Conservation (phyloP, 257 asterid genomes). For the Nicotiana knightiana region DNA sequence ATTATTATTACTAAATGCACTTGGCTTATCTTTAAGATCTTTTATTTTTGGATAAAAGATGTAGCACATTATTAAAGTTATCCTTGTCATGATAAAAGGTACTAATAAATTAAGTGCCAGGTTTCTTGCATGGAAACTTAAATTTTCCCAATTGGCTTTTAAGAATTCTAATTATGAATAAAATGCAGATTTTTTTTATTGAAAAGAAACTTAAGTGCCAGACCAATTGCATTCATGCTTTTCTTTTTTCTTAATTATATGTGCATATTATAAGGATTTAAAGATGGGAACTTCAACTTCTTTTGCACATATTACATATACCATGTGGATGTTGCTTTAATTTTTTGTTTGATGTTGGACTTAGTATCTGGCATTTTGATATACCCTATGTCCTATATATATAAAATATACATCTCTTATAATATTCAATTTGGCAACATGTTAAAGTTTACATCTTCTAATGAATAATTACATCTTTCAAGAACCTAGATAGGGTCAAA, state of each 20-base stretch:
- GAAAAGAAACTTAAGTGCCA: not conserved
- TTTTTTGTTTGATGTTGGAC: not conserved
- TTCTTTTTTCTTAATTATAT: not conserved
- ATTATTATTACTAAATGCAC: not conserved
- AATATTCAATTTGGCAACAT: not conserved
- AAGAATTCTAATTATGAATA: not conserved
- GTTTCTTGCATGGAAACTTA: not conserved
- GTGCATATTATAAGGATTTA: not conserved
- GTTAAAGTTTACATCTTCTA: not conserved
- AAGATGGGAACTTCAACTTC: not conserved
- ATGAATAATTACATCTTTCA: not conserved
- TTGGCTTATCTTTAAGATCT: not conserved
- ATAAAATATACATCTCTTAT: not conserved
- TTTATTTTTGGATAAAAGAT: not conserved
- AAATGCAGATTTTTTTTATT: not conserved
- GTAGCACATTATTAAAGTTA: not conserved
- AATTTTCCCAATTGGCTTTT: not conserved
- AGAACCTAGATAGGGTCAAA: not conserved
- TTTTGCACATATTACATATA: not conserved
- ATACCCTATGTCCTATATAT: not conserved
- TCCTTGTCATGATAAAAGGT: not conserved
- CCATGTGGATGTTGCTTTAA: conserved; percentile 1
- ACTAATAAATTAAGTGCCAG: not conserved
- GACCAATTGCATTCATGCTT: not conserved
- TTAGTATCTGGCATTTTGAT: not conserved